phyloP scores from a whole-genome alignment of 2,329 filamentous ascomycete species.

The Hymenoscyphus occultus region DNA sequence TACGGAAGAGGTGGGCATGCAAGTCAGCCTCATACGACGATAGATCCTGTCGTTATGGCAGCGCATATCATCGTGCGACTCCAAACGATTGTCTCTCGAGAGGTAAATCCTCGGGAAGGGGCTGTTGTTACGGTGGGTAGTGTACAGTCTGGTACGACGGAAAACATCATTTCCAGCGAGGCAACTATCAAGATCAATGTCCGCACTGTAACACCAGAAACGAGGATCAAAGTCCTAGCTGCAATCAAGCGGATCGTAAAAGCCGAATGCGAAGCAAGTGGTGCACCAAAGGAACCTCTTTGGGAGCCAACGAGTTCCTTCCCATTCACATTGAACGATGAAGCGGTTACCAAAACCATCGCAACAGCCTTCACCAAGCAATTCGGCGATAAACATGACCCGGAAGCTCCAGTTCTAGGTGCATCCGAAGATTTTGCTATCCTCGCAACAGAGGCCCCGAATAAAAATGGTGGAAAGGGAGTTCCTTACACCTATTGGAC shows the following conservation, averaged over 20 bases:
- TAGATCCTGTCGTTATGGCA: conserved; percentile 49
- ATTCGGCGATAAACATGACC: conserved; percentile 26
- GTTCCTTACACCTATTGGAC: conserved; percentile 38
- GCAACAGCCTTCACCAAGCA: conserved; percentile 18
- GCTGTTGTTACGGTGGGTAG: conserved; percentile 45
- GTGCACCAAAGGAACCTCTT: conserved; percentile 26
- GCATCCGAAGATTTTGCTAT: conserved; percentile 40
- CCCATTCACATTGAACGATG: conserved; percentile 28
- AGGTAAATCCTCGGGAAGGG: conserved; percentile 40
- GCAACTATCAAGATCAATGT: conserved; percentile 43
- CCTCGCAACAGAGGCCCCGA: conserved; percentile 44
- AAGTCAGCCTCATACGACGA: conserved; percentile 39
- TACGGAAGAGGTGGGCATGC: conserved; percentile 46
- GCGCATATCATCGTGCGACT: conserved; percentile 41
- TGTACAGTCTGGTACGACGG: conserved; percentile 42
- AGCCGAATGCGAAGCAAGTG: conserved; percentile 51
- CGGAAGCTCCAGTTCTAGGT: conserved; percentile 15
- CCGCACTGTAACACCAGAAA: conserved; percentile 36
- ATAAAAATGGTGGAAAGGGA: conserved; percentile 13
- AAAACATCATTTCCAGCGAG: conserved; percentile 46
- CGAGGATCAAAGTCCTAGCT: conserved; percentile 37
- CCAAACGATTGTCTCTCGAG: conserved; percentile 41
- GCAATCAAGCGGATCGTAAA: conserved; percentile 45
- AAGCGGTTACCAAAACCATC: conserved; percentile 18
- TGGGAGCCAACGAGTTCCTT: conserved; percentile 22